Conservation (phyloP, 345 rosid genomes). For the Rhizophora apiculata region DNA sequence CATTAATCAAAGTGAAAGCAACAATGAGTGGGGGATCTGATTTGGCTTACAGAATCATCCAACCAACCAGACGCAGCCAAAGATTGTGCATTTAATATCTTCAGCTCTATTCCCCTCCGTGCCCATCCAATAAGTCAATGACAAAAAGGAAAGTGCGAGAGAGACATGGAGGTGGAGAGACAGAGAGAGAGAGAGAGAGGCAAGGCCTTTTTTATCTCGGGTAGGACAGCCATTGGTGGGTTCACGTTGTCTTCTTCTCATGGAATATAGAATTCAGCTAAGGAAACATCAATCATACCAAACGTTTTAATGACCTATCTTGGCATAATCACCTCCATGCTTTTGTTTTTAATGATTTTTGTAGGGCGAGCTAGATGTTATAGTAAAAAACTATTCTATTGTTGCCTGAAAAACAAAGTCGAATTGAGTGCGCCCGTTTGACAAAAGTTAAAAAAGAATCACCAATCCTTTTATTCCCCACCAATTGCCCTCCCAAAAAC, state of each 20-base stretch:
- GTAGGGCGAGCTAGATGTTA: too few relatives aligned
- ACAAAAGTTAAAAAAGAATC: background rate
- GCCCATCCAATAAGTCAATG: constrained; percentile 27
- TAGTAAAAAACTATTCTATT: background rate
- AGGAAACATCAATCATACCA: constrained; percentile 14
- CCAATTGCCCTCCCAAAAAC: constrained; percentile 25
- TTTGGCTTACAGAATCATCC: constrained; percentile 7
- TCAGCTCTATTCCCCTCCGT: constrained; percentile 12
- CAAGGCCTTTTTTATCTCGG: background rate
- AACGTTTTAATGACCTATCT: constrained; percentile 21
- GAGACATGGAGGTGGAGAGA: background rate
- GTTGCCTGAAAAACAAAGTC: too few relatives aligned
- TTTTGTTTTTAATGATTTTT: too few relatives aligned
- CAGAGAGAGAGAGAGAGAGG: too few relatives aligned
- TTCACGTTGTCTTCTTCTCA: constrained; percentile 28
- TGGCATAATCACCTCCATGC: constrained; percentile 1
- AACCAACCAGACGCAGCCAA: constrained; percentile 11
- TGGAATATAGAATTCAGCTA: constrained; percentile 11
- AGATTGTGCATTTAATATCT: constrained; percentile 5
- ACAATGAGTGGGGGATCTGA: background rate
- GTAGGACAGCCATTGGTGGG: background rate
- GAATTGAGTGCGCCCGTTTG: too few relatives aligned
- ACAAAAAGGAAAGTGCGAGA: constrained; percentile 22
- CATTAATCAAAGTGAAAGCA: background rate
- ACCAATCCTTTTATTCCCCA: constrained; percentile 20